A percentile compares a stretch with the other conserved stretches of the same genome.
Evolutionary conservation across 345 rosid genomes (phyloP).

Genomic region (Melaleuca quinquenervia): DNA sequence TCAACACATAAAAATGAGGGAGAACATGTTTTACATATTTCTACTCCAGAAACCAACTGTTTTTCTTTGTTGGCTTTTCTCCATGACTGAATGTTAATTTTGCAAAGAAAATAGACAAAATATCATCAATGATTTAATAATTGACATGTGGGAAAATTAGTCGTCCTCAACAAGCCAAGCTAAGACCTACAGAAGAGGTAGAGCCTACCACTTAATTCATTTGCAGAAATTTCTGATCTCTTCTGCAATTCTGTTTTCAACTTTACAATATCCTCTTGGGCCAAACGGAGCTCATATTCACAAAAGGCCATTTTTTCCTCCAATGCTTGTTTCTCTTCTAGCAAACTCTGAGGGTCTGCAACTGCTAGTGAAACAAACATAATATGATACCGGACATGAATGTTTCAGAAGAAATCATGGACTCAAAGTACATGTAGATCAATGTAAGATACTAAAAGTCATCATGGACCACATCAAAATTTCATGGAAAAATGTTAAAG

Average conservation of each 20-base stretch:
- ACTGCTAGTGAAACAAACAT: slow-evolving; percentile 31
- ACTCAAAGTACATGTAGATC: background rate
- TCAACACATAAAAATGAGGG: background rate
- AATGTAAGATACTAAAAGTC: background rate
- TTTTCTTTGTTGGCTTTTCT: background rate
- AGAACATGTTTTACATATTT: background rate
- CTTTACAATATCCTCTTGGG: slow-evolving; percentile 76
- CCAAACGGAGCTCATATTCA: slow-evolving; percentile 84
- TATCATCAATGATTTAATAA: background rate
- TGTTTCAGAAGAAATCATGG: background rate
- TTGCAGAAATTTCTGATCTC: slow-evolving; percentile 35
- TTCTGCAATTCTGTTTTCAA: slow-evolving; percentile 61
- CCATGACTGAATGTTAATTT: background rate
- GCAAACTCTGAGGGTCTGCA: slow-evolving; percentile 87
- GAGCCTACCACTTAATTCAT: slow-evolving; percentile 38
- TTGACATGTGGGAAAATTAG: background rate
- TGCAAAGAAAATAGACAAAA: background rate
- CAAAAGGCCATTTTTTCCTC: slow-evolving; percentile 74
- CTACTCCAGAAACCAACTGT: background rate
- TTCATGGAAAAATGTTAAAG: background rate
- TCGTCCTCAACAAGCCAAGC: background rate
- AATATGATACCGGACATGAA: background rate
- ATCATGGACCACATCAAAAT: background rate
- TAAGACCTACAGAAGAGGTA: background rate
- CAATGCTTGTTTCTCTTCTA: slow-evolving; percentile 75